Conservation (phyloP, 495 filamentous ascomycete genomes). For the Parathielavia hyrcaniae region DNA sequence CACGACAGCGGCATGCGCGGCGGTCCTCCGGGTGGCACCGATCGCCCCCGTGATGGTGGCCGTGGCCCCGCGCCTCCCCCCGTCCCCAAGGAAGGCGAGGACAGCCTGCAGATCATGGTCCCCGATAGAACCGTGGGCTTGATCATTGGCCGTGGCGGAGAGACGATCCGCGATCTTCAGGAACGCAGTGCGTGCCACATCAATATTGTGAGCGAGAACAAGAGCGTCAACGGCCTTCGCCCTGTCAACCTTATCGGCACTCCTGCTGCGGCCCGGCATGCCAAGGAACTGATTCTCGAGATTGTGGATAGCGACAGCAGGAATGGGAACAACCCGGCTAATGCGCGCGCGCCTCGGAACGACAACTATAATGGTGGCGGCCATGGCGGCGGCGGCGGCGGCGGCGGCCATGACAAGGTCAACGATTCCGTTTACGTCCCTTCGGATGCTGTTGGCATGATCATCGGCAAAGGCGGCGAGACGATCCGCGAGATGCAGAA, state of each 20-base stretch:
- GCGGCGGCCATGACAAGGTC: conserved; percentile 52
- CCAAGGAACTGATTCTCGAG: conserved; percentile 75
- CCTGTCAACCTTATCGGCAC: conserved; percentile 80
- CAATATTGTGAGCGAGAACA: conserved; percentile 80
- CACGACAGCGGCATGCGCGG: conserved; percentile 68
- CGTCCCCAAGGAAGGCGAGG: conserved; percentile 61
- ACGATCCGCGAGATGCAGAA: conserved; percentile 84
- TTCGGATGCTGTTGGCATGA: conserved; percentile 84
- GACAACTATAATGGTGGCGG: conserved; percentile 29
- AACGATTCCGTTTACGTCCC: conserved; percentile 76
- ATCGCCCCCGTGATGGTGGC: conserved; percentile 23
- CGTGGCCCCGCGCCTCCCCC: conserved; percentile 36
- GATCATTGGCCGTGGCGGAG: conserved; percentile 77
- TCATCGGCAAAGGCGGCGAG: conserved; percentile 81
- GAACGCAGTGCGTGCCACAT: conserved; percentile 80
- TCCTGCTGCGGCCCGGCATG: conserved; percentile 55
- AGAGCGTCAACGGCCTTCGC: conserved; percentile 74
- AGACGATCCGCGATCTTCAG: conserved; percentile 84
- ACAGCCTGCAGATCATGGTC: conserved; percentile 76
- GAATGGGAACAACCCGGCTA: conserved; percentile 35
- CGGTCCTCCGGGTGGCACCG: conserved; percentile 28
- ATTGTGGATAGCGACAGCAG: conserved; percentile 81
- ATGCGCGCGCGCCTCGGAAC: conserved; percentile 32
- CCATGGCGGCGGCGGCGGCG: conserved; percentile 33
- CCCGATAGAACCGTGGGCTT: conserved; percentile 82